Percentiles rank a stretch among this genome's conserved stretches.
Conservation (phyloP, 106 monocot species). For the Chionographis japonica region DNA sequence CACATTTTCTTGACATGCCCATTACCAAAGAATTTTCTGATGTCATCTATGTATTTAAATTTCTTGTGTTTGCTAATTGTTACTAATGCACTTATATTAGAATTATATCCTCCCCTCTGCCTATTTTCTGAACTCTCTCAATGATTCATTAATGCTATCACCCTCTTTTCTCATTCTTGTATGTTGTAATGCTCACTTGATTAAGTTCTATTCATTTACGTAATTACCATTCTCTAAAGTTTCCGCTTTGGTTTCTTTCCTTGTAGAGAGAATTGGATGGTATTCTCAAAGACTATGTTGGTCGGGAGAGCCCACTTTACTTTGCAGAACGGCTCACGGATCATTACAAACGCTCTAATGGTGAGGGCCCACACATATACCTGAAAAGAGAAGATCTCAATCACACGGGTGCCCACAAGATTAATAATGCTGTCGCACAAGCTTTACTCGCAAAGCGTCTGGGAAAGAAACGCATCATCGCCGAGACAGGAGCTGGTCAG, state of each 20-base stretch:
- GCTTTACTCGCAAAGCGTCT: conserved; percentile 70
- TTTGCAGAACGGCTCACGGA: conserved; percentile 70
- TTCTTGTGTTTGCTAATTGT: too few relatives aligned
- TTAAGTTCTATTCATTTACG: too few relatives aligned
- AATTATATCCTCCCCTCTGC: too few relatives aligned
- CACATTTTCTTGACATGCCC: too few relatives aligned
- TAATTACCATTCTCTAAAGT: too few relatives aligned
- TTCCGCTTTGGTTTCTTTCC: not conserved
- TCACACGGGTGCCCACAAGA: conserved; percentile 86
- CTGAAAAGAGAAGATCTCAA: conserved; percentile 82
- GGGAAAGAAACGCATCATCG: conserved; percentile 80
- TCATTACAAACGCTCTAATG: conserved; percentile 50
- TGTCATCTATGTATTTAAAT: too few relatives aligned
- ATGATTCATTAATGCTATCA: too few relatives aligned
- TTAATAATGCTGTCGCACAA: conserved; percentile 78
- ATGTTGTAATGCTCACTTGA: too few relatives aligned
- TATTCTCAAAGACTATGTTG: conserved; percentile 71
- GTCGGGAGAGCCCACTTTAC: conserved; percentile 74
- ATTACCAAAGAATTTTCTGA: too few relatives aligned
- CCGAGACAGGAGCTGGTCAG: conserved; percentile 82
- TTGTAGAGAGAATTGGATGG: conserved; percentile 56
- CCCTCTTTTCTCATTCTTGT: too few relatives aligned
- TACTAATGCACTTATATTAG: too few relatives aligned
- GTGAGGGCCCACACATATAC: conserved; percentile 64
- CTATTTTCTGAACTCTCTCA: too few relatives aligned